Evolutionary conservation across 2,329 filamentous ascomycete species (phyloP).

Genomic region (Exophiala calicioides): DNA sequence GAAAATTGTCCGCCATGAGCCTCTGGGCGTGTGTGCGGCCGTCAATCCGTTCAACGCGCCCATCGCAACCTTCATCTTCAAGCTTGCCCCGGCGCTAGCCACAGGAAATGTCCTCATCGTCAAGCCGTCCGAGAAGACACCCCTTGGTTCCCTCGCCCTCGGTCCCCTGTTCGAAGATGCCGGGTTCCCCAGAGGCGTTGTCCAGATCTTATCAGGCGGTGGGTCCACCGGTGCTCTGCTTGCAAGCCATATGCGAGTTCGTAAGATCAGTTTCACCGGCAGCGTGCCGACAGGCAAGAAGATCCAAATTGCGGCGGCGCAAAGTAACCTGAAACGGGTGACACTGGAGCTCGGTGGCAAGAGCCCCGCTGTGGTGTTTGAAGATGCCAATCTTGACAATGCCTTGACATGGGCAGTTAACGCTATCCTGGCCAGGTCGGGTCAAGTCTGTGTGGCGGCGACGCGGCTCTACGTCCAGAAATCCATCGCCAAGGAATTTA

Average conservation of each 20-base stretch:
- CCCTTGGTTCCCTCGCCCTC: constrained; percentile 9
- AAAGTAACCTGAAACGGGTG: constrained; percentile 58
- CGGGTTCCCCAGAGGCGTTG: constrained; percentile 58
- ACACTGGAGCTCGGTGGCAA: constrained; percentile 59
- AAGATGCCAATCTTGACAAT: constrained; percentile 47
- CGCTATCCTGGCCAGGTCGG: constrained; percentile 61
- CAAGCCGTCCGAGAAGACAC: constrained; percentile 27
- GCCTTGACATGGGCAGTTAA: constrained; percentile 51
- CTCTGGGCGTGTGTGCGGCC: constrained; percentile 31
- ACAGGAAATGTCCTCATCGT: constrained; percentile 35
- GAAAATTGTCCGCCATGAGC: constrained; percentile 32
- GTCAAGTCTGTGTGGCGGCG: constrained; percentile 66
- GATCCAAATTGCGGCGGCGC: constrained; percentile 56
- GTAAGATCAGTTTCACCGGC: constrained; percentile 62
- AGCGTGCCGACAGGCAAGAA: constrained; percentile 62
- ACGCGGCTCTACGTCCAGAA: constrained; percentile 66
- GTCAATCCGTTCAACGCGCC: constrained; percentile 48
- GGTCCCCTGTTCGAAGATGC: constrained; percentile 9
- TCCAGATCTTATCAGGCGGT: constrained; percentile 61
- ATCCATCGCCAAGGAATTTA: constrained; percentile 61
- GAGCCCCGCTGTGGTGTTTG: constrained; percentile 46
- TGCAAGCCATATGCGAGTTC: constrained; percentile 60
- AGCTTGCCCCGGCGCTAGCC: constrained; percentile 42
- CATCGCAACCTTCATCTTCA: constrained; percentile 41
- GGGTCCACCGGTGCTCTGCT: constrained; percentile 61